phyloP scores from a whole-genome alignment of 306 rosid species.

The Crataegus laevigata region DNA sequence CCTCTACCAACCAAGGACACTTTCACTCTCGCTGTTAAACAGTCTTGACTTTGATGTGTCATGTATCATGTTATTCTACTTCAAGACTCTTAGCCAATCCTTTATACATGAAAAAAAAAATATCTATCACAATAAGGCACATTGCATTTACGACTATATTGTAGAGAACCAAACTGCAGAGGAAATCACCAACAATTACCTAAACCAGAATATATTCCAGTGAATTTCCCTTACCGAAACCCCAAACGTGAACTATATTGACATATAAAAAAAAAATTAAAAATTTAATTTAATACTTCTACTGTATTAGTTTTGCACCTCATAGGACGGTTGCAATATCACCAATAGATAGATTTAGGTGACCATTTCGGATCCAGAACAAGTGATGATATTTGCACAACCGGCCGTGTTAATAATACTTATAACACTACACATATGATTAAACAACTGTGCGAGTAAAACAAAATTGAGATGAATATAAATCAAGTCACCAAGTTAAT shows the following conservation, averaged over 20 bases:
- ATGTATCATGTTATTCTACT: background rate
- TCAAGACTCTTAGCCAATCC: conserved; percentile 9
- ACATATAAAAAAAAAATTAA: too few species aligned
- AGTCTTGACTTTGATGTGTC: background rate
- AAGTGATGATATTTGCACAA: too few species aligned
- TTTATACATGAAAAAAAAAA: background rate
- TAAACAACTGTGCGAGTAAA: too few species aligned
- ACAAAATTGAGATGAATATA: too few species aligned
- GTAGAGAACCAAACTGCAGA: background rate
- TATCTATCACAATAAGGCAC: background rate
- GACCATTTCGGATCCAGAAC: too few species aligned
- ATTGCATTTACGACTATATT: too few species aligned
- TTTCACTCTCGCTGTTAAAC: conserved; percentile 6
- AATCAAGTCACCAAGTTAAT: too few species aligned
- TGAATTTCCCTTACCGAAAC: background rate
- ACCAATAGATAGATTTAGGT: too few species aligned
- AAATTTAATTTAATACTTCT: too few species aligned
- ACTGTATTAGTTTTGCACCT: background rate
- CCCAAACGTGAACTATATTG: too few species aligned
- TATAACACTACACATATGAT: too few species aligned
- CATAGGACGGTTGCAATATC: background rate
- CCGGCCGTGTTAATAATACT: too few species aligned
- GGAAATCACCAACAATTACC: background rate
- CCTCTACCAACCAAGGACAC: background rate
- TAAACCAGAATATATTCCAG: background rate